A percentile compares a stretch with the other conserved stretches of the same genome.
Evolutionary conservation across 768 basidiomycete genomes (phyloP).

Genomic region (Pleurotus ostreatus): DNA sequence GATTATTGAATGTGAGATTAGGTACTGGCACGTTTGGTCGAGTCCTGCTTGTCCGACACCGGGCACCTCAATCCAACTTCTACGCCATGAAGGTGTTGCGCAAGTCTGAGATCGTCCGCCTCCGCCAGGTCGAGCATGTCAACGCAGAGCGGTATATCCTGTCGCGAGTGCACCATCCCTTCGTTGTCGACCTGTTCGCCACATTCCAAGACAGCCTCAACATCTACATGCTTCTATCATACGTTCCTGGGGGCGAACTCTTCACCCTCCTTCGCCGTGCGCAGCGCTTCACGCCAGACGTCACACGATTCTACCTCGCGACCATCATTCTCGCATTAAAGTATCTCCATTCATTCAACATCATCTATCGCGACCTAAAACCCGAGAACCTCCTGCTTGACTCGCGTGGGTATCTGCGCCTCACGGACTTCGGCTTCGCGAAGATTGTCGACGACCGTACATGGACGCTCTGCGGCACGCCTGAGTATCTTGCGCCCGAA

Average conservation of each 20-base stretch:
- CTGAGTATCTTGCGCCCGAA: slow-evolving; percentile 96
- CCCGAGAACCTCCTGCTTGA: slow-evolving; percentile 98
- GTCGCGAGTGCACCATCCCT: slow-evolving; percentile 87
- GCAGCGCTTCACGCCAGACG: slow-evolving; percentile 92
- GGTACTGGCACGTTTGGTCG: slow-evolving; percentile 97
- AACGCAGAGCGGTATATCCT: slow-evolving; percentile 95
- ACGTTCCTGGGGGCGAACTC: slow-evolving; percentile 94
- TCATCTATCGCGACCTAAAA: slow-evolving; percentile 98
- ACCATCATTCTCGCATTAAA: slow-evolving; percentile 93
- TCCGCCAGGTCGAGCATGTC: slow-evolving; percentile 97
- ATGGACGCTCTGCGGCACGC: slow-evolving; percentile 95
- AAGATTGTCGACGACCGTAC: slow-evolving; percentile 97
- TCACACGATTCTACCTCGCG: slow-evolving; percentile 96
- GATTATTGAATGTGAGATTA: slow-evolving; percentile 22
- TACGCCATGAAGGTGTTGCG: slow-evolving; percentile 90
- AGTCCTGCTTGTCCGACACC: slow-evolving; percentile 84
- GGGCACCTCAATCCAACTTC: slow-evolving; percentile 46
- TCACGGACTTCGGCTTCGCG: slow-evolving; percentile 98
- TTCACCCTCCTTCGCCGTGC: slow-evolving; percentile 96
- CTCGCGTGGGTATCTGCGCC: slow-evolving; percentile 85
- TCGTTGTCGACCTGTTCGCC: slow-evolving; percentile 93
- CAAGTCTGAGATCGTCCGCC: slow-evolving; percentile 79
- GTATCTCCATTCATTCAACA: slow-evolving; percentile 93
- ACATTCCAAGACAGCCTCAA: slow-evolving; percentile 96
- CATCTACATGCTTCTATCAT: slow-evolving; percentile 97